Percentiles rank a stretch among this genome's conserved stretches.
Evolutionary conservation across 2,329 filamentous ascomycete species (phyloP).

Genomic region (Aspergillus awamori): DNA sequence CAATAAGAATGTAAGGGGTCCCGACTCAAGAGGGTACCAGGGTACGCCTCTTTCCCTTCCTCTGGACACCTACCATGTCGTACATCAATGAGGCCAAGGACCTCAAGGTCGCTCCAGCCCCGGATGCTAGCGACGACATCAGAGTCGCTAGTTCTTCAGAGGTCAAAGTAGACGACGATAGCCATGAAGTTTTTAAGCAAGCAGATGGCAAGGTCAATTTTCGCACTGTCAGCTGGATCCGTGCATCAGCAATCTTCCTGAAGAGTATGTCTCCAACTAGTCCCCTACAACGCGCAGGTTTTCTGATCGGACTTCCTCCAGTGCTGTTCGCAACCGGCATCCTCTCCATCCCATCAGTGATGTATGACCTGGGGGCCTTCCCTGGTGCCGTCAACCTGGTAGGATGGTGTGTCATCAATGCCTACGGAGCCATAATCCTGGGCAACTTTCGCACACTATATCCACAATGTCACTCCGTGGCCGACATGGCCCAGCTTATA

Average conservation of each 20-base stretch:
- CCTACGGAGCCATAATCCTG: conserved; percentile 48
- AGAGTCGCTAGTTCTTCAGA: conserved; percentile 29
- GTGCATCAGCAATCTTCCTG: conserved; percentile 56
- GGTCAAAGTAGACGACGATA: conserved; percentile 24
- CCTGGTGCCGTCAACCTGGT: conserved; percentile 22
- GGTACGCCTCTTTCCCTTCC: background rate
- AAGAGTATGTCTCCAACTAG: conserved; percentile 41
- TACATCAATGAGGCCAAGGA: conserved; percentile 12
- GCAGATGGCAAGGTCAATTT: conserved; percentile 55
- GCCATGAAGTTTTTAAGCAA: conserved; percentile 54
- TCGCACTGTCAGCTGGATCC: conserved; percentile 57
- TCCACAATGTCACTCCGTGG: conserved; percentile 56
- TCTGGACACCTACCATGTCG: background rate
- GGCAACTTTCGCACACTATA: conserved; percentile 57
- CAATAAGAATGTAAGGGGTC: background rate
- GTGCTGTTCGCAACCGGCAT: conserved; percentile 33
- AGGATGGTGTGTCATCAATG: conserved; percentile 44
- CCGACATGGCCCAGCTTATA: conserved; percentile 62
- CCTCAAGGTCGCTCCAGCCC: conserved; percentile 11
- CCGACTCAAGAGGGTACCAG: background rate
- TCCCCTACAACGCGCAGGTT: too few relatives aligned
- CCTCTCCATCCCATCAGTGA: conserved; percentile 24
- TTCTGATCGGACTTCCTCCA: conserved; percentile 3
- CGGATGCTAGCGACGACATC: conserved; percentile 24
- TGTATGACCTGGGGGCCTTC: conserved; percentile 24